Evolutionary conservation across 2,329 filamentous ascomycete genomes (phyloP), one percentile per base, ranked within the genome.

Genomic region (Biscogniauxia sp.): DNA sequence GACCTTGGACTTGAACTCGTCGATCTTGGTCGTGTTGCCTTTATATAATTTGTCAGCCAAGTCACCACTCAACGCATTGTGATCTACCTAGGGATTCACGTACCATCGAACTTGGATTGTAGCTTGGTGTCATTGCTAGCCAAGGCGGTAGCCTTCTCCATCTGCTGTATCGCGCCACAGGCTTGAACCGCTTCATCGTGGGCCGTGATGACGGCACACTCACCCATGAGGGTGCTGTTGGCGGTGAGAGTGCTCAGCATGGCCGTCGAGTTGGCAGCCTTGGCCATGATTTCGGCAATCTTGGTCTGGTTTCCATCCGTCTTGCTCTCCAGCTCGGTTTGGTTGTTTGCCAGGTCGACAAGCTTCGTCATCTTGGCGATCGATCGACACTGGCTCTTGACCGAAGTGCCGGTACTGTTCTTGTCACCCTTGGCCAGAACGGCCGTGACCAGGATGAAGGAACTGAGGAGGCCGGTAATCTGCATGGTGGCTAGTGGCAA

Each of bases 231-330:
- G 6, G 76, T 78, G 9, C 71, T 55, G 68, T 79, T 79, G 61
- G 67, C 60, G 57, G 71, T 56, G 57, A 78, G 65, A 5, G 69
- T 64, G 20, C 66, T 61, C 55, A 78, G 72, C 61, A 67, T 66
- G 23, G 70, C 65, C 1, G 70, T 66, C 4, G 67, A 69, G 3
- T 68, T 59, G 19, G 73, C 66, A 2, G 74, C 75, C 67, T 77
- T 75, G 59, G 73, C 70, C 69, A 78, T 72, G 67, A 78, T 70
- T 25, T 68, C 68, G 11, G 69, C 72, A 5, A 73, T 70, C 61
- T 71, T 70, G 53, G 76, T 77, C 28, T 75, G 69, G 61, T 79
- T 75, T 66, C 72, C 71, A 20, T 75, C 63, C 53, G 73, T 72
- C 53, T 71, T 61, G 54, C 69, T 55, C 37, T 71, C 67, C 3